A percentile compares a stretch with the other conserved stretches of the same genome.
phyloP scores from a whole-genome alignment of 2,329 filamentous ascomycete genomes.

The Pyrenophora tritici-repentis region DNA sequence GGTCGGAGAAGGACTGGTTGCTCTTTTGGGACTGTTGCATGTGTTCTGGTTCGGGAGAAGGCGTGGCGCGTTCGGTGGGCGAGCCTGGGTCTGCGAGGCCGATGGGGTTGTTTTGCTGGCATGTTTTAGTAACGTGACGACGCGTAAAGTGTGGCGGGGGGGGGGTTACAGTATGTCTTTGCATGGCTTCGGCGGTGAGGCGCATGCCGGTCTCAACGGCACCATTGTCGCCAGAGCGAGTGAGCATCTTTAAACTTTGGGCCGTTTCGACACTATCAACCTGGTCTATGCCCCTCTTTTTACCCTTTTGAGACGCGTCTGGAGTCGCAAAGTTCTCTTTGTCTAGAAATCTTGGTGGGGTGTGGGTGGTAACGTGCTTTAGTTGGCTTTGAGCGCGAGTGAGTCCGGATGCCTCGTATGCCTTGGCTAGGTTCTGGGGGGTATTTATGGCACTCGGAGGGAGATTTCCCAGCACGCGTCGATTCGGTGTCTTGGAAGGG shows the following conservation, averaged over 20 bases:
- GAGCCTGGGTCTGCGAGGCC: constrained; percentile 37
- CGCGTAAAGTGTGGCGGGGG: constrained; percentile 14
- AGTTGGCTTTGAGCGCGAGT: constrained; percentile 40
- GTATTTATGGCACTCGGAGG: constrained; percentile 43
- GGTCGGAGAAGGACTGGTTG: constrained; percentile 53
- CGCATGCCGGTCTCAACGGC: constrained; percentile 19
- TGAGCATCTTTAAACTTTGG: constrained; percentile 33
- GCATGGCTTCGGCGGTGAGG: constrained; percentile 33
- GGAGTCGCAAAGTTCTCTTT: constrained; percentile 38
- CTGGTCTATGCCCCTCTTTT: constrained; percentile 45
- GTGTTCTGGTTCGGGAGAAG: constrained; percentile 27
- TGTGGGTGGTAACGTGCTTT: constrained; percentile 39
- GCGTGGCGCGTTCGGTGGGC: constrained; percentile 44
- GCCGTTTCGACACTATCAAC: constrained; percentile 40
- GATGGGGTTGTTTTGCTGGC: constrained; percentile 33
- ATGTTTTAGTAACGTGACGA: constrained; percentile 25
- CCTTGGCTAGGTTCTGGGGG: constrained; percentile 30
- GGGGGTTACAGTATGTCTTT: constrained; percentile 33
- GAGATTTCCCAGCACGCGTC: constrained; percentile 45
- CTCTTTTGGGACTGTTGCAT: constrained; percentile 39
- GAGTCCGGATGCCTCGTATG: constrained; percentile 26
- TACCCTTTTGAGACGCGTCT: constrained; percentile 27
- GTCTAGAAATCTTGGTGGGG: constrained; percentile 25
- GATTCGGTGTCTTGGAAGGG: constrained; percentile 35
- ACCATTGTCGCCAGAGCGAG: constrained; percentile 26